phyloP scores from a whole-genome alignment of 805 yeast species.

The Nakazawaea pomicola region DNA sequence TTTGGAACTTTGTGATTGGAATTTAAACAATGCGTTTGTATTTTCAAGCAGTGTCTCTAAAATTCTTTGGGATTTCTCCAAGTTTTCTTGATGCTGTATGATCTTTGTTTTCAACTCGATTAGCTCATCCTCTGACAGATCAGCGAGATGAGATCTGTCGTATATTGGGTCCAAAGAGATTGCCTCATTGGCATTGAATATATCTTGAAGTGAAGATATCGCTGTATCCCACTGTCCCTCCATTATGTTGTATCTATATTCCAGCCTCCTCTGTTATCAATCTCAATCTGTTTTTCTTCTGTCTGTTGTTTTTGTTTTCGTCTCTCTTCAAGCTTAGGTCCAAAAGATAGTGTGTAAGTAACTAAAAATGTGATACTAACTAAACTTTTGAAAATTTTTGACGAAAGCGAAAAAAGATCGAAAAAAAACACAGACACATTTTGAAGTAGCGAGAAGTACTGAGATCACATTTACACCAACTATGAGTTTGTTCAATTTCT shows the following conservation, averaged over 20 bases:
- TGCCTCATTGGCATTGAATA: conserved; percentile 57
- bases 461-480: too few species aligned
- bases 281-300: neutral
- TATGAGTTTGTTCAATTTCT: conserved; percentile 8
- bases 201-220: conserved; percentile 61
- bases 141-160: conserved; percentile 24
- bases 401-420: neutral
- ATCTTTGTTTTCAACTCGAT: conserved; percentile 35
- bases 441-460: neutral
- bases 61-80: conserved; percentile 44
- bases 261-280: neutral
- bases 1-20: conserved; percentile 14
- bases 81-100: conserved; percentile 49
- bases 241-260: conserved; percentile 21
- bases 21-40: conserved; percentile 39
- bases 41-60: conserved; percentile 39
- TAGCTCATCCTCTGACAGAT: conserved; percentile 34
- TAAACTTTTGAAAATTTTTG: too few species aligned
- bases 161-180: conserved; percentile 41
- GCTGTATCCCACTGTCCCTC: conserved; percentile 69
- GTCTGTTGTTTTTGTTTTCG: neutral
- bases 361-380: too few species aligned
- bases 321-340: neutral
- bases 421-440: neutral
- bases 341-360: too few species aligned